A percentile compares a stretch with the other conserved stretches of the same genome.
phyloP scores from a whole-genome alignment of 2,329 filamentous ascomycete species.

The Talaromyces sp. region DNA sequence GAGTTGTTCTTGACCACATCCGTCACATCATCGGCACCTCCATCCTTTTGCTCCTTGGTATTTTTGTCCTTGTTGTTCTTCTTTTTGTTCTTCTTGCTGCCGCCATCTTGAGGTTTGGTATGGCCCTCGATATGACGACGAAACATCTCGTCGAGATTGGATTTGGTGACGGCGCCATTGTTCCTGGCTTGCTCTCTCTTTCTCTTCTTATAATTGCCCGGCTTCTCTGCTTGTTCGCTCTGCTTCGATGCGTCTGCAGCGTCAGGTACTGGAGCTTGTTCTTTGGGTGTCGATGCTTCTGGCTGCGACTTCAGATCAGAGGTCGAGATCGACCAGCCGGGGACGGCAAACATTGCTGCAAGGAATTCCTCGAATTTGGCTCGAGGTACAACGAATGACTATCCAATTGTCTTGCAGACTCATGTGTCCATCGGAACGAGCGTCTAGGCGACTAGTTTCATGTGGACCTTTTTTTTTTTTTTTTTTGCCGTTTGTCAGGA shows the following conservation, averaged over 20 bases:
- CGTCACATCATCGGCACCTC: slow-evolving; percentile 18
- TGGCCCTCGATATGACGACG: slow-evolving; percentile 70
- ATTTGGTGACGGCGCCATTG: slow-evolving; percentile 52
- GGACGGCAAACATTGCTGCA: slow-evolving; percentile 73
- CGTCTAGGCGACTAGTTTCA: not conserved
- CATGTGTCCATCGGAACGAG: not conserved
- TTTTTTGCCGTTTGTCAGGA: not conserved
- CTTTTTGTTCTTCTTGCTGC: slow-evolving; percentile 20
- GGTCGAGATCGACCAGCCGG: slow-evolving; percentile 81
- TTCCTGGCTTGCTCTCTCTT: slow-evolving; percentile 36
- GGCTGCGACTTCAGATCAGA: slow-evolving; percentile 68
- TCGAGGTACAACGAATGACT: not conserved
- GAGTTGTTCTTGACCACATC: slow-evolving; percentile 19
- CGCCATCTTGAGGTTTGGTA: slow-evolving; percentile 29
- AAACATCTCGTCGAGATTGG: slow-evolving; percentile 74
- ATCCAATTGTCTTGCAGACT: not conserved
- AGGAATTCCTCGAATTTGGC: not conserved
- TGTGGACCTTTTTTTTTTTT: not conserved
- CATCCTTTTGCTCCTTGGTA: slow-evolving; percentile 17
- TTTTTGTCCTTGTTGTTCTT: slow-evolving; percentile 25
- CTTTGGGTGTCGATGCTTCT: slow-evolving; percentile 47
- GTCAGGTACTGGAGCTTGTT: slow-evolving; percentile 34
- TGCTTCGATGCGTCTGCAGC: slow-evolving; percentile 20
- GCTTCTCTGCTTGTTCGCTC: slow-evolving; percentile 4
- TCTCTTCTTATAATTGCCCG: slow-evolving; percentile 46